These are phyloP conservation scores for Bigelowiella natans DNA, from an alignment of 78 protist genomes.

Conservation along the genomic window DNA sequence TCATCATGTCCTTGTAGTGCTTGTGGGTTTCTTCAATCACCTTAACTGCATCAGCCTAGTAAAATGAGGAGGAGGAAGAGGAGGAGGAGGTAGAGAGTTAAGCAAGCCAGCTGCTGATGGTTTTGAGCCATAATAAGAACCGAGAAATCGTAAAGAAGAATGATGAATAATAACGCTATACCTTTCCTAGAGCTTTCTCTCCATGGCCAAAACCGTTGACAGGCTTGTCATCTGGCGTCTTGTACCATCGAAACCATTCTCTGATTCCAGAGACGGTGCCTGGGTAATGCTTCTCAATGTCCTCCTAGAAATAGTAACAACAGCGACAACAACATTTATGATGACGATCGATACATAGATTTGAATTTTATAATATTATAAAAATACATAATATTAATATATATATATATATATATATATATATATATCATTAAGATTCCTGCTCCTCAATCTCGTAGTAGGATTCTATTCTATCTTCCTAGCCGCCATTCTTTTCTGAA, in stretches of 20 bases:
- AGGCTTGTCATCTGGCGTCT: conserved; percentile 37
- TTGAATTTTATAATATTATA: too few relatives aligned
- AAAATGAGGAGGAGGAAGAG: background rate
- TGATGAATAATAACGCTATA: background rate
- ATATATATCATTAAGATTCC: too few relatives aligned
- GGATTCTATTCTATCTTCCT: too few relatives aligned
- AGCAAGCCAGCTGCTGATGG: background rate
- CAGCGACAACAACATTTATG: too few relatives aligned
- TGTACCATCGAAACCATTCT: conserved; percentile 9
- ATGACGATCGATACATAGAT: too few relatives aligned
- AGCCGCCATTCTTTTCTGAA: too few relatives aligned
- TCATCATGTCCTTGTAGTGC: background rate
- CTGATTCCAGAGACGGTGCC: conserved; percentile 29
- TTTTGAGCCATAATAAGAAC: background rate
- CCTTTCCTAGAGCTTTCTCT: background rate
- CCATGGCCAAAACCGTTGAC: conserved; percentile 23
- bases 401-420: too few relatives aligned
- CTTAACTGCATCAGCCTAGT: background rate
- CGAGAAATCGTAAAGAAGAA: background rate
- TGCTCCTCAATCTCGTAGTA: too few relatives aligned
- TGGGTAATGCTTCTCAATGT: conserved; percentile 5
- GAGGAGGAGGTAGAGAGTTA: background rate
- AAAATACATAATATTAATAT: too few relatives aligned
- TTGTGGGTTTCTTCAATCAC: conserved; percentile 24
- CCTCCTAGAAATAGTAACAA: too few relatives aligned